Percentiles rank a stretch among this genome's conserved stretches.
These are phyloP conservation scores for Sclerotiophoma versabilis DNA, from an alignment of 2,329 filamentous ascomycete genomes.

Conservation along the genomic window DNA sequence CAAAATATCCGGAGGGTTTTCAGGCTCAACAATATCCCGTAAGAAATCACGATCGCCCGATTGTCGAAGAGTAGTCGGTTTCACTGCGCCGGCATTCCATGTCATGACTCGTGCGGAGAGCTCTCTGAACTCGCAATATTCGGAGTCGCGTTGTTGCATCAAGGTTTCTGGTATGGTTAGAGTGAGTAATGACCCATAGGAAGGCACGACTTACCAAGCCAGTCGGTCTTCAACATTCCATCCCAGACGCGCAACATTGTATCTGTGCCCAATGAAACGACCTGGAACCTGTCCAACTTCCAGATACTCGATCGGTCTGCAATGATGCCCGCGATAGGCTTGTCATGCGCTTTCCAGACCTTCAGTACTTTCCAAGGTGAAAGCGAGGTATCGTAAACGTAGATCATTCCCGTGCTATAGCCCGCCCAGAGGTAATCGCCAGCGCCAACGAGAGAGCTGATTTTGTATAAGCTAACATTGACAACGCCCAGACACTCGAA, in stretches of 20 bases:
- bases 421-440: constrained; percentile 89
- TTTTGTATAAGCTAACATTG: constrained; percentile 92
- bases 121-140: constrained; percentile 87
- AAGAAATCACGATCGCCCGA: constrained; percentile 80
- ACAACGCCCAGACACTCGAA: constrained; percentile 81
- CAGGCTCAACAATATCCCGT: constrained; percentile 76
- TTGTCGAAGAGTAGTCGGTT: constrained; percentile 80
- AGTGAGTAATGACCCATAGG: not conserved
- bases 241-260: constrained; percentile 89
- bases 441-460: constrained; percentile 83
- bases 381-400: constrained; percentile 83
- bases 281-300: constrained; percentile 82
- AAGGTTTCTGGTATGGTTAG: constrained; percentile 65
- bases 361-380: constrained; percentile 92
- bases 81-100: constrained; percentile 97
- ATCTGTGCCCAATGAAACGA: constrained; percentile 86
- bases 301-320: constrained; percentile 84
- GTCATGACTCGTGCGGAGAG: constrained; percentile 83
- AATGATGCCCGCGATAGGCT: constrained; percentile 78
- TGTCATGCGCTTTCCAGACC: constrained; percentile 91
- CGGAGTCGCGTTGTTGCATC: constrained; percentile 82
- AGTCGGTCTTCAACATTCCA: constrained; percentile 90
- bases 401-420: constrained; percentile 92
- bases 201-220: constrained; percentile 66
- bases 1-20: constrained; percentile 83